Conservation (phyloP, 176 grass and related monocot genomes). For the Rhipidocladum racemiflorum region DNA sequence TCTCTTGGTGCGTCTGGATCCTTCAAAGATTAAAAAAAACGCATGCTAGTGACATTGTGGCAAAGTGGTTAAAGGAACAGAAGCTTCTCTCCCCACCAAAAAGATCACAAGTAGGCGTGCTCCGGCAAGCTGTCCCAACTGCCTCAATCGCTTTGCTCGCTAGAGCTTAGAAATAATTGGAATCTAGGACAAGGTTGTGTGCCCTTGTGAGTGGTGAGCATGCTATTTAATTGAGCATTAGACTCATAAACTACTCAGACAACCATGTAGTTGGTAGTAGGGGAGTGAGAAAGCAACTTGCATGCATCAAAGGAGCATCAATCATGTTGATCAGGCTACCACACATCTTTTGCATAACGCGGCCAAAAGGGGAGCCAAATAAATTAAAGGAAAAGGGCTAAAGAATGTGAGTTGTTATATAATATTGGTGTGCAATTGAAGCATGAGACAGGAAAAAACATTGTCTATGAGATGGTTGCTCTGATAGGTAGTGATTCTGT, state of each 20-base stretch:
- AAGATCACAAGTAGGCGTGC: not conserved
- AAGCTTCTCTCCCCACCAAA: constrained; percentile 26
- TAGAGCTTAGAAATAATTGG: constrained; percentile 20
- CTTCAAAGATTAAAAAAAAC: too few species aligned
- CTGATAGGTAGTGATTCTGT: constrained; percentile 35
- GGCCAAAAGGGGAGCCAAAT: not conserved
- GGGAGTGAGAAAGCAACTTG: constrained; percentile 44
- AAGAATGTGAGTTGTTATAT: not conserved
- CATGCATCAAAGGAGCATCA: not conserved
- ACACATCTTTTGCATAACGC: constrained; percentile 18
- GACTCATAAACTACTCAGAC: not conserved
- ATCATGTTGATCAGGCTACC: constrained; percentile 17
- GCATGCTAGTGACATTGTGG: not conserved
- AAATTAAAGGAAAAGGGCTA: not conserved
- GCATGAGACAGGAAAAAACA: not conserved
- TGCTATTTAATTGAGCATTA: constrained; percentile 16
- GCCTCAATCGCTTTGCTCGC: constrained; percentile 14
- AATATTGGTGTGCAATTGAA: constrained; percentile 19
- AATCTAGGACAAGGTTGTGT: constrained; percentile 27
- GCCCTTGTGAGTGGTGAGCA: constrained; percentile 20
- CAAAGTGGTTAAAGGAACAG: constrained; percentile 1
- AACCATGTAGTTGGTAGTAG: not conserved
- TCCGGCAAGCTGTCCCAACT: constrained; percentile 14
- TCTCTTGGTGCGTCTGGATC: too few species aligned
- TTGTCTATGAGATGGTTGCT: constrained; percentile 35